Evolutionary conservation across 2,329 filamentous ascomycete genomes (phyloP), one percentile per base, ranked within the genome.

Genomic region (Epichloe uncinata): DNA sequence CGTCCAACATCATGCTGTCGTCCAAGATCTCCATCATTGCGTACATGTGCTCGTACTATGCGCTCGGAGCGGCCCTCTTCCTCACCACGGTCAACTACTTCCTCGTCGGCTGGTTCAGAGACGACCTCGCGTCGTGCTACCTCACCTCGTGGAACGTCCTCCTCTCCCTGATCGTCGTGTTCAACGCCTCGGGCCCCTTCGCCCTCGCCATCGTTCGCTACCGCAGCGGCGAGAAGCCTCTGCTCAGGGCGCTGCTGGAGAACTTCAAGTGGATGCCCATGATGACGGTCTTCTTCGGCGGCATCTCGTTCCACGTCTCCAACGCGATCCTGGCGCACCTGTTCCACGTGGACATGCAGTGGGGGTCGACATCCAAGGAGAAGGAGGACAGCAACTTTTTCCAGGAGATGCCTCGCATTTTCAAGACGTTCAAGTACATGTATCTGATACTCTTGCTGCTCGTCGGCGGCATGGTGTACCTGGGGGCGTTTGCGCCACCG

Each of bases 21-120:
- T 82, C 79, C 43, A 87, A 87, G 63, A 66, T 87, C 55, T 85
- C 82, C 38, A 84, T 87, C 60, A 66, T 87, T 58, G 78, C 81
- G 2, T 85, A 85, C 62, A 79, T 85, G 54, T 80, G 79, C 53
- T 84, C 82, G 5, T 85, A 86, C 67, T 85, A 84, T 58, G 84
- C 84, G 20, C 78, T 88, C 51, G 84, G 77, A 3, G 77, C 78
- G 0, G 78, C 81, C 3, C 80, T 83, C 70, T 66, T 81, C n/a
- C 69, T 87, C 45, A 84, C 82, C 0, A 59, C 82, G 1, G 65
- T 77, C 52, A 88, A 87, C 65, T 88, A 87, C 65, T 79, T 87
- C 63, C 65, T 85, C 38, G 72, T 85, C 47, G 84, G 84, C 37
- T 85, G 81, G 78, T 84, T 77, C 67, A 81, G 82, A 58, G 82